phyloP scores from a whole-genome alignment of 164 flowering plant species.

The Annona cherimola region DNA sequence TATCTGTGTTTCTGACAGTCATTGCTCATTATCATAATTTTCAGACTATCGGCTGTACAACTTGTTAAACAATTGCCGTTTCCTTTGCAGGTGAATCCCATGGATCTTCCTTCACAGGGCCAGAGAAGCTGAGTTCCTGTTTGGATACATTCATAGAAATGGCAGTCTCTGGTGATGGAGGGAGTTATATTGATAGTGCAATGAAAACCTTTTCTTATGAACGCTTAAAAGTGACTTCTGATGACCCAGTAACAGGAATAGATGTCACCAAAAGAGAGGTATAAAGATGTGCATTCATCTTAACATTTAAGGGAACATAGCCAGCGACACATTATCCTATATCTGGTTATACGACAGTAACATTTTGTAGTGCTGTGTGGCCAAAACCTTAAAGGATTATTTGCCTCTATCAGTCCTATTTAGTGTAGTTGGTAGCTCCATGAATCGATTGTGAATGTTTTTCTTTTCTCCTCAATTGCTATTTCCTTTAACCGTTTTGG shows the following conservation, averaged over 20 bases:
- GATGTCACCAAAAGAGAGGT: slow-evolving; percentile 78
- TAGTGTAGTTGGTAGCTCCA: no score
- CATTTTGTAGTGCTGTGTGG: no score
- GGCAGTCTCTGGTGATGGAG: slow-evolving; percentile 4
- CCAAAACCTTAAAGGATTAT: not conserved
- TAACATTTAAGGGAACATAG: not conserved
- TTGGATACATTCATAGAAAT: slow-evolving; percentile 4
- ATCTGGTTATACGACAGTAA: not conserved
- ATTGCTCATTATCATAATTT: no score
- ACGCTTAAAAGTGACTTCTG: slow-evolving; percentile 39
- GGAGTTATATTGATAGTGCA: slow-evolving; percentile 12
- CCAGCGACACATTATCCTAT: not conserved
- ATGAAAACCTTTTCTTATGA: slow-evolving; percentile 40
- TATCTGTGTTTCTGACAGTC: no score
- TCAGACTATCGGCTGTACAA: not conserved
- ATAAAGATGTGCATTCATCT: not conserved
- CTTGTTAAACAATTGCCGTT: not conserved
- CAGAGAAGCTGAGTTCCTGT: slow-evolving; percentile 3
- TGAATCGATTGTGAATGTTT: no score
- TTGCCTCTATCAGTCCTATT: not conserved
- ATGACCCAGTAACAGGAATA: slow-evolving; percentile 41
- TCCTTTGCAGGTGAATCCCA: slow-evolving; percentile 12
- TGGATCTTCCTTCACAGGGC: not conserved
- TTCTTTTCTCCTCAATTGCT: not conserved
- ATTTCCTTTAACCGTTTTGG: not conserved